phyloP scores from a whole-genome alignment of 2,329 filamentous ascomycete genomes.

The Phaeosphaeriaceae sp. region DNA sequence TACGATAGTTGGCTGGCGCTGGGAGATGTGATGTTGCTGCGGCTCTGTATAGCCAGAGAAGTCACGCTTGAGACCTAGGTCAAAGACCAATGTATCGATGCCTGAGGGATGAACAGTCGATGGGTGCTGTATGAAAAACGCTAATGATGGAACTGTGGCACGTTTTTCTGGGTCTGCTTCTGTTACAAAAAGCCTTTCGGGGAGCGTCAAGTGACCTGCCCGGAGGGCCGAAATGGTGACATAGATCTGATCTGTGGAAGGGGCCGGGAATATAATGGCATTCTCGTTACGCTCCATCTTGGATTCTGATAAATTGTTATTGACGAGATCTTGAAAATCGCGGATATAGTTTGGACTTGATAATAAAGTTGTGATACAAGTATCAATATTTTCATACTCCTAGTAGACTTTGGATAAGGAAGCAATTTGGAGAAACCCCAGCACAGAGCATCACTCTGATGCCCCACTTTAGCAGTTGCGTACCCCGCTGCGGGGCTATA shows the following conservation, averaged over 20 bases:
- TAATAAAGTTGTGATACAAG: no score
- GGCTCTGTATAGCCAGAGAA: slow-evolving; percentile 51
- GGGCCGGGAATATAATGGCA: slow-evolving; percentile 28
- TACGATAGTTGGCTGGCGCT: slow-evolving; percentile 54
- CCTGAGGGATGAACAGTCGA: slow-evolving; percentile 26
- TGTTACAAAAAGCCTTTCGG: slow-evolving; percentile 55
- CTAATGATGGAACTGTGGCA: slow-evolving; percentile 60
- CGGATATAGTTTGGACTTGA: no score
- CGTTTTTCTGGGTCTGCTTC: slow-evolving; percentile 52
- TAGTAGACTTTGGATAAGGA: background rate
- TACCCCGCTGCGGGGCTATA: slow-evolving; percentile 38
- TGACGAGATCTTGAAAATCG: background rate
- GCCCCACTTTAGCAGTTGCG: slow-evolving; percentile 26
- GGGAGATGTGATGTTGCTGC: slow-evolving; percentile 54
- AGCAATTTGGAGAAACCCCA: background rate
- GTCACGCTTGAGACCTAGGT: slow-evolving; percentile 60
- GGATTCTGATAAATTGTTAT: background rate
- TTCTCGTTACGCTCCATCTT: slow-evolving; percentile 11
- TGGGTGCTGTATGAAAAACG: slow-evolving; percentile 60
- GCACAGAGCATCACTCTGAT: slow-evolving; percentile 9
- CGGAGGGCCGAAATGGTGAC: slow-evolving; percentile 41
- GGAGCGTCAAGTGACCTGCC: slow-evolving; percentile 53
- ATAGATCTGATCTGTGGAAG: slow-evolving; percentile 29
- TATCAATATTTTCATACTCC: no score
- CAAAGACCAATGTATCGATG: slow-evolving; percentile 56